Evolutionary conservation across 2,329 filamentous ascomycete genomes (phyloP).

Genomic region (Atkinsonella hypoxylon): DNA sequence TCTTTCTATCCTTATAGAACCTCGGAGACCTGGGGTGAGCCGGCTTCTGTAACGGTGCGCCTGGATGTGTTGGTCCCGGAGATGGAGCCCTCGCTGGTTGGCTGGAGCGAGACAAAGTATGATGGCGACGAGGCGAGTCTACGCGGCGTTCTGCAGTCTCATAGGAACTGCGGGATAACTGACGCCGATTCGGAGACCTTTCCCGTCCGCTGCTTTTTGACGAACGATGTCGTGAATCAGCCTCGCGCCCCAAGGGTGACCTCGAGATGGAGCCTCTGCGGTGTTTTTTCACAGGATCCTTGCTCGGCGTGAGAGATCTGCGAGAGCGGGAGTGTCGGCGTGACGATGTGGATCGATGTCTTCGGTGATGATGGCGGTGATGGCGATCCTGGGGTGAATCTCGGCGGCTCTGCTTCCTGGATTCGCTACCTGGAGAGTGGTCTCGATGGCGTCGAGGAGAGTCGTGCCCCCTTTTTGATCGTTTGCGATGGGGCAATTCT

Average conservation of each 20-base stretch:
- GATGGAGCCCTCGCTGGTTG: constrained; percentile 10
- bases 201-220: neutral
- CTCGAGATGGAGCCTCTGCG: constrained; percentile 14
- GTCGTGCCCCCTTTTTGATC: constrained; percentile 23
- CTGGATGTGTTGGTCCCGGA: neutral
- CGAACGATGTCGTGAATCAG: neutral
- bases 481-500: constrained; percentile 27
- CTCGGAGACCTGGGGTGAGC: constrained; percentile 17
- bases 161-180: constrained; percentile 8
- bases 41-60: neutral
- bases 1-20: constrained; percentile 15
- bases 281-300: constrained; percentile 11
- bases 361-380: constrained; percentile 9
- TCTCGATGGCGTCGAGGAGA: constrained; percentile 27
- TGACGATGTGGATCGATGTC: constrained; percentile 13
- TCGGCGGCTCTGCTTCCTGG: constrained; percentile 19
- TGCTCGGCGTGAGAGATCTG: constrained; percentile 15
- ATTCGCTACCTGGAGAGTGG: constrained; percentile 25
- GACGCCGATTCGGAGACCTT: constrained; percentile 6
- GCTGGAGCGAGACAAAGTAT: constrained; percentile 14
- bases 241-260: constrained; percentile 13
- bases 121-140: constrained; percentile 4
- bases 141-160: constrained; percentile 4
- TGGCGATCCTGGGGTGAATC: constrained; percentile 21
- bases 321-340: constrained; percentile 18